Conservation (phyloP, 306 rosid species). For the Cucurbita ficifolia region DNA sequence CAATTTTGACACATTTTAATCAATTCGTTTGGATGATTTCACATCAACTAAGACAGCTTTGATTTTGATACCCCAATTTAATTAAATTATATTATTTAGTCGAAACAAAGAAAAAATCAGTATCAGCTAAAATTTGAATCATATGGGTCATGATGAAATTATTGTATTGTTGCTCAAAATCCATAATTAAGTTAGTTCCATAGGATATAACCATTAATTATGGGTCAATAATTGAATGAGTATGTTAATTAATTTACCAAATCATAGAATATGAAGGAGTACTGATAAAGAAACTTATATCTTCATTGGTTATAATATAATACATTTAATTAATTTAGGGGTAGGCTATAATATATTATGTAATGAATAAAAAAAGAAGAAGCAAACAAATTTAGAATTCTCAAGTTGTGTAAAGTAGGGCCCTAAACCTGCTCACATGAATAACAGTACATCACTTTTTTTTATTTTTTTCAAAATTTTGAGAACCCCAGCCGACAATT, state of each 20-base stretch:
- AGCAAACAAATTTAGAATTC: neutral
- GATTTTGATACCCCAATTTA: neutral
- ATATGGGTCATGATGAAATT: neutral
- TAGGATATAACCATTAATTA: neutral
- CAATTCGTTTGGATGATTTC: neutral
- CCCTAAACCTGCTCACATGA: neutral
- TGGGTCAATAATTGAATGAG: neutral
- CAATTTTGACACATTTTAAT: neutral
- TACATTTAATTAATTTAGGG: neutral
- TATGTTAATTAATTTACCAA: neutral
- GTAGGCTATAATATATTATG: neutral
- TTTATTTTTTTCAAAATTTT: too few relatives aligned
- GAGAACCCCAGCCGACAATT: neutral
- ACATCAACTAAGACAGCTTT: neutral
- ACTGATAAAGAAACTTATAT: neutral
- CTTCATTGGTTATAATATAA: neutral
- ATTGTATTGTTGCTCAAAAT: neutral
- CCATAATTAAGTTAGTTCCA: neutral
- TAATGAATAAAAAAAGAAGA: neutral
- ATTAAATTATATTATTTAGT: neutral
- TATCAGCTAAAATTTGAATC: neutral
- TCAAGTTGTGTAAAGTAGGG: neutral
- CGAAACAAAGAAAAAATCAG: neutral
- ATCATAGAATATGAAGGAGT: neutral
- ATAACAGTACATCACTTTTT: neutral